Evolutionary conservation across 305 asterid genomes (phyloP), one percentile per base, ranked within the genome.

Genomic region (Coffea humblotiana): DNA sequence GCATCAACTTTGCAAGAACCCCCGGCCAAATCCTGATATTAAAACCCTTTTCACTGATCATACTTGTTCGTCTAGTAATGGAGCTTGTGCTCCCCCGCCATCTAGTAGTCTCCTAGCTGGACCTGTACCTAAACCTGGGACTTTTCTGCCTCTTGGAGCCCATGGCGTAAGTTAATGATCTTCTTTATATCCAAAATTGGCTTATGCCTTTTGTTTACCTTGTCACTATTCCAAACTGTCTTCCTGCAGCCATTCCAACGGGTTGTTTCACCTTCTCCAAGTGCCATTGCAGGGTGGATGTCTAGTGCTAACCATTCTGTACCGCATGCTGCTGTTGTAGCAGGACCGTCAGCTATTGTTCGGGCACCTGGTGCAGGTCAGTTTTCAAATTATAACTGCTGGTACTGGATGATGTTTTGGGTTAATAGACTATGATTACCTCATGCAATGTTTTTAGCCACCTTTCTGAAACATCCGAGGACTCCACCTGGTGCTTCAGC

Each of bases 251-350:
- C 97, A 69, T 94, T 96, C 88, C 98, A 94, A 82, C 93, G 95
- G 19, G 96, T 91, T 82, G 94, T 90, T 84, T 90, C 99, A 74
- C 97, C 97, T 61, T 86, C 96, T 76, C 97, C 97, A 73, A 92
- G 90, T 89, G 96, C 97, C 73, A 89, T 94, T 69, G 97, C 98
- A 35, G 97, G 98, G 78, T 96, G 98, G 98, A 96, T 96, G 99
- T 91, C 98, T 65, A 77, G 88, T 85, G 91, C 98, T 81, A 93
- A 90, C 83, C 92, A 90, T 74, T 88, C 98, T 74, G 89, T 96
- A 72, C 89, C 97, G 81, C 99, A 96, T 49, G 91, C 90, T 80
- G 92, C 92, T 82, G 89, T 94, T 84, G 92, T 93, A 74, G 87
- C 92, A 61, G 90, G 92, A 29, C 94, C 97, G 80, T 93, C 91